Base-by-base conservation (phyloP, 2,329 filamentous ascomycete species). In the Monilinia fructigena region DNA sequence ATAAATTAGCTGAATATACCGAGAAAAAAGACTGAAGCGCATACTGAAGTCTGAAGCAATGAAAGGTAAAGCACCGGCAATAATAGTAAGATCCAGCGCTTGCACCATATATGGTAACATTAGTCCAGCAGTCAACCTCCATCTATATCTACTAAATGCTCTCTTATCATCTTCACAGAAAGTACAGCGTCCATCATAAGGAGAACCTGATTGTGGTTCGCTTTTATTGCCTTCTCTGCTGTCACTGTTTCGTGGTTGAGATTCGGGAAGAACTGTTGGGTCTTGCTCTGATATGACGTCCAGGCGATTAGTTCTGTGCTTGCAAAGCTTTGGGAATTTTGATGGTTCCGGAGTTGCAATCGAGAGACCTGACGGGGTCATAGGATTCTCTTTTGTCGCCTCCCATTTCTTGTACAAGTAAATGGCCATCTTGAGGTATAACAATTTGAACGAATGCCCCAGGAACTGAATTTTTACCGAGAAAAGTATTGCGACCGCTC, bases 1-100 rank as follows among this genome's bases (percentile, higher is more conserved):
- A n/a, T 26, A 0, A 6, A 35, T 70, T 55, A 70, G 69, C 31
- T 38, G 14, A 2, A 31, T 16, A 10, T 40, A 2, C 4, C 28
- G 1, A 28, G 5, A 53, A 20, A 23, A 6, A 16, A n/a, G 11
- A 12, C 0, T 11, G 35, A 12, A 16, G 38, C 12, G 73, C 80
- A 66, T 75, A 86, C 85, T 76, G 75, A 90, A 90, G 72, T 90
- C 85, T 0, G 82, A 80, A 3, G 87, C 87, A 58, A 91, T 90
- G 69, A 82, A 85, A 0, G 85, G 83, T 23, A 87, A 76, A 0
- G 85, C 85, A 14, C 83, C 83, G 2, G 86, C 85, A 14, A 88
- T 80, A 52, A 90, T 88, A 0, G 88, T 90, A 1, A 85, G 79
- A 73, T 91, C 87, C 1, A 90, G 79, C 3, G 85, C 82, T 67